phyloP scores from a whole-genome alignment of 441 rosid species.

The Kokia cookei region DNA sequence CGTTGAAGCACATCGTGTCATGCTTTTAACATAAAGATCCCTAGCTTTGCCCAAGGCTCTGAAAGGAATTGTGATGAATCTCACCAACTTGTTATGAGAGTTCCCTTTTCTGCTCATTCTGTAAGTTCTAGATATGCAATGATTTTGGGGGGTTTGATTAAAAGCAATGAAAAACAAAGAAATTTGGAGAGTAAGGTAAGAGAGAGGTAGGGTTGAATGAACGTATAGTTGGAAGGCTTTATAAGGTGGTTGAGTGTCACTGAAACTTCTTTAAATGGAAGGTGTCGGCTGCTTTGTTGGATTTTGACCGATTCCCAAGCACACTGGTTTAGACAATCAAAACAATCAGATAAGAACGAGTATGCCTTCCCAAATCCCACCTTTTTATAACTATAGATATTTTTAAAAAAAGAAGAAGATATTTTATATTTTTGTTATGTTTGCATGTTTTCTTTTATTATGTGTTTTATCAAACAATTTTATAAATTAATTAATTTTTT shows the following conservation, averaged over 20 bases:
- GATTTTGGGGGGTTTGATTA: not conserved
- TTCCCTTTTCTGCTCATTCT: conserved; percentile 36
- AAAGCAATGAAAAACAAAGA: not conserved
- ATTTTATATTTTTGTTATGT: not conserved
- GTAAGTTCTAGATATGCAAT: not conserved
- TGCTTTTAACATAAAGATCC: conserved; percentile 70
- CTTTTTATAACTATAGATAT: too few relatives aligned
- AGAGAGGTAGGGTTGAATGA: not conserved
- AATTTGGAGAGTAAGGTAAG: not conserved
- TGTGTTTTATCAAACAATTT: too few relatives aligned
- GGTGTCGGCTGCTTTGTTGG: not conserved
- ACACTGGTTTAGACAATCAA: conserved; percentile 14
- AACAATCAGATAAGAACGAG: not conserved
- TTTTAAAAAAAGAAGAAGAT: not conserved
- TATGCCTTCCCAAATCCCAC: too few relatives aligned
- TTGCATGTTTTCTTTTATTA: too few relatives aligned
- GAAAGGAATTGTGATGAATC: conserved; percentile 40
- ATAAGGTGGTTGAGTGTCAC: not conserved
- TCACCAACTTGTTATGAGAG: conserved; percentile 37
- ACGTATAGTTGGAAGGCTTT: not conserved
- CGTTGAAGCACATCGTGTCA: conserved; percentile 41
- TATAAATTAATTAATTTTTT: too few relatives aligned
- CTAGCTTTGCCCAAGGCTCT: conserved; percentile 61
- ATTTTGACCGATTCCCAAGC: conserved; percentile 4
- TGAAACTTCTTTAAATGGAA: not conserved